A percentile compares a stretch with the other conserved stretches of the same genome.
These are phyloP conservation scores for Linnemannia exigua DNA, from an alignment of 192 early-diverging fungal species.

Conservation along the genomic window DNA sequence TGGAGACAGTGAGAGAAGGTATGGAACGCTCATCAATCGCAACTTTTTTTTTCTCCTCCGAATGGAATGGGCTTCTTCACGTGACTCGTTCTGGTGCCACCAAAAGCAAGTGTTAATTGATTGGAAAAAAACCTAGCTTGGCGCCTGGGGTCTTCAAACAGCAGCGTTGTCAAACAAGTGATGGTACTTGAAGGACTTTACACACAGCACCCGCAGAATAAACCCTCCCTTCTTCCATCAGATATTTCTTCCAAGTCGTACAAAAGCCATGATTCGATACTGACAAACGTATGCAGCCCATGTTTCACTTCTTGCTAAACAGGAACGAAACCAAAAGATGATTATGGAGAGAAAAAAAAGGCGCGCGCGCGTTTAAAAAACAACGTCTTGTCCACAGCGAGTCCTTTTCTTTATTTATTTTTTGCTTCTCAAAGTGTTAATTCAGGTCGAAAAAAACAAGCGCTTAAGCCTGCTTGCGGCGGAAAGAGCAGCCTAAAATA, in stretches of 20 bases:
- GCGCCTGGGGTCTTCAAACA: not conserved
- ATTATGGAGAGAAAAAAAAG: not conserved
- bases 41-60: not conserved
- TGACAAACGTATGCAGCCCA: not conserved
- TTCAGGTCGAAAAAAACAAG: slow-evolving; percentile 24
- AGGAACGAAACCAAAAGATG: not conserved
- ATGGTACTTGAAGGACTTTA: no score
- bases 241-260: no score
- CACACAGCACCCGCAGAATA: no score
- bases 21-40: not conserved
- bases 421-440: not conserved
- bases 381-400: not conserved
- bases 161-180: no score
- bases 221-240: no score
- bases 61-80: not conserved
- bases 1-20: not conserved
- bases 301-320: not conserved
- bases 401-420: not conserved
- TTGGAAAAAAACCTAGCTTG: no score
- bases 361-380: slow-evolving; percentile 1
- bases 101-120: no score
- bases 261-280: no score
- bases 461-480: slow-evolving; percentile 60
- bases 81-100: not conserved
- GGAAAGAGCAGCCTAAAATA: slow-evolving; percentile 55